Percentiles rank a stretch among this genome's conserved stretches.
phyloP scores from a whole-genome alignment of 1,284 basidiomycete genomes.

The Irpex sp. region DNA sequence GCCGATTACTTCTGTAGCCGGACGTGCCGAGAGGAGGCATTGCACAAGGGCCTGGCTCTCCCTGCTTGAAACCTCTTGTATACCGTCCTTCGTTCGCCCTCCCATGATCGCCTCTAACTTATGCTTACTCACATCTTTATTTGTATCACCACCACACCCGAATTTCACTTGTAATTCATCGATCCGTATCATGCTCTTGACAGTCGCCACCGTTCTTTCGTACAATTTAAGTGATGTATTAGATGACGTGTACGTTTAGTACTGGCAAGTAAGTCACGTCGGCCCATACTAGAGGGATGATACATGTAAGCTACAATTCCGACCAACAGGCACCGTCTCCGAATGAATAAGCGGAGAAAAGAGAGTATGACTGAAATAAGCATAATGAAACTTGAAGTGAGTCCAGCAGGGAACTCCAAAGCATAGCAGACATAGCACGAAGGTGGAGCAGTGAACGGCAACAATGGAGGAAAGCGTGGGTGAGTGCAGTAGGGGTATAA shows the following conservation, averaged over 20 bases:
- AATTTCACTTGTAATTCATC: neutral
- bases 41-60: constrained; percentile 30
- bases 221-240: neutral
- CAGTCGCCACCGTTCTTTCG: too few relatives aligned
- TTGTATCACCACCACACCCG: neutral
- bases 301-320: neutral
- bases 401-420: neutral
- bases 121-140: neutral
- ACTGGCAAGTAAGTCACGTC: neutral
- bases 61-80: neutral
- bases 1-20: constrained; percentile 49
- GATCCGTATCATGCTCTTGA: neutral
- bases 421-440: neutral
- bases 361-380: neutral
- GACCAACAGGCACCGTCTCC: neutral
- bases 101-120: neutral
- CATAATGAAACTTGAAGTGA: neutral
- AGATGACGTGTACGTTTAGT: neutral
- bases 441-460: neutral
- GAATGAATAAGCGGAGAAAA: neutral
- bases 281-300: neutral
- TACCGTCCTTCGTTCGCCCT: neutral
- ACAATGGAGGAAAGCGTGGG: neutral
- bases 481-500: too few relatives aligned
- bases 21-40: constrained; percentile 45